Evolutionary conservation across 2,329 filamentous ascomycete species (phyloP).

Genomic region (Sphaerulina populicola): DNA sequence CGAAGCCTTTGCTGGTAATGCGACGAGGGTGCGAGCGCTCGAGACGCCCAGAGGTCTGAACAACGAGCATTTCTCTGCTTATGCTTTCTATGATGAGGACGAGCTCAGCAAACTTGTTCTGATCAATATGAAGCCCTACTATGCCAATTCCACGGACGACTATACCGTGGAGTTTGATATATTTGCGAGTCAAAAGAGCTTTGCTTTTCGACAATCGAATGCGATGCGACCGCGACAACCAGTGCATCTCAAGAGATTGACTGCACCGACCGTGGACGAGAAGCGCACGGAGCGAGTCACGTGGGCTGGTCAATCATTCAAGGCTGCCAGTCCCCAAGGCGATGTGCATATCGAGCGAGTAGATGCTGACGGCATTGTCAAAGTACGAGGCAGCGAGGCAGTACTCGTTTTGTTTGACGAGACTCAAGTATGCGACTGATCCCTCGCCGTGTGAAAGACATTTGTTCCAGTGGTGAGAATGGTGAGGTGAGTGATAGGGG

Average conservation of each 20-base stretch:
- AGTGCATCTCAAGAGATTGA: slow-evolving; percentile 25
- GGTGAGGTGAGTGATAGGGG: background rate
- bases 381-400: slow-evolving; percentile 26
- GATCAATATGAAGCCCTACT: slow-evolving; percentile 27
- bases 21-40: slow-evolving; percentile 21
- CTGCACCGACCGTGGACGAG: slow-evolving; percentile 24
- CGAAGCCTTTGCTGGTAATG: slow-evolving; percentile 24
- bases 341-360: slow-evolving; percentile 19
- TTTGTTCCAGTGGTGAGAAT: background rate
- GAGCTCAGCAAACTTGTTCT: slow-evolving; percentile 25
- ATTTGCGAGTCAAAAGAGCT: slow-evolving; percentile 6
- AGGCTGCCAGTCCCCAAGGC: slow-evolving; percentile 18
- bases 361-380: slow-evolving; percentile 17
- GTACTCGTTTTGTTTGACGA: slow-evolving; percentile 26
- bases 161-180: slow-evolving; percentile 19
- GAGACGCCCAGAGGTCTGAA: slow-evolving; percentile 19
- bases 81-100: slow-evolving; percentile 23
- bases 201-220: background rate
- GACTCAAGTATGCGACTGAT: slow-evolving; percentile 4
- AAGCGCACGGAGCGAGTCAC: slow-evolving; percentile 23
- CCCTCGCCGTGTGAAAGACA: background rate
- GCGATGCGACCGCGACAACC: background rate
- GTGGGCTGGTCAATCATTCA: slow-evolving; percentile 28
- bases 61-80: slow-evolving; percentile 24
- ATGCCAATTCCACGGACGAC: slow-evolving; percentile 26